A percentile compares a stretch with the other conserved stretches of the same genome.
These are phyloP conservation scores for Golovinomyces cichoracearum DNA, from an alignment of 2,329 filamentous ascomycete genomes.

Conservation along the genomic window DNA sequence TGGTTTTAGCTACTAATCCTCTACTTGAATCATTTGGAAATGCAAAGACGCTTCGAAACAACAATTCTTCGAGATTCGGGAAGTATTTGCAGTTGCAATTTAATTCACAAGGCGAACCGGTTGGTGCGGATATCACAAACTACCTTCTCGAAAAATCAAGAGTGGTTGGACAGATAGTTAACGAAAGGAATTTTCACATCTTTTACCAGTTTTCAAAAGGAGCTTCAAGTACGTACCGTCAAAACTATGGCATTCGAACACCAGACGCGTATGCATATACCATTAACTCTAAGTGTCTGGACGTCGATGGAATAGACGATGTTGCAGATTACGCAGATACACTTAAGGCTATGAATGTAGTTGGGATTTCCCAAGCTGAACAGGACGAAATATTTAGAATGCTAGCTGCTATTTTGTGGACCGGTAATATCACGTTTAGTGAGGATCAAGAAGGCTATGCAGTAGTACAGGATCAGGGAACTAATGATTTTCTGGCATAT, in stretches of 20 bases:
- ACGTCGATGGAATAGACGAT: constrained; percentile 87
- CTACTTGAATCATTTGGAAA: constrained; percentile 94
- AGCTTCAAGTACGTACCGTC: constrained; percentile 61
- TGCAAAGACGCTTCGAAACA: constrained; percentile 90
- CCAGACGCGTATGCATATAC: constrained; percentile 87
- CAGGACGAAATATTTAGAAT: constrained; percentile 95
- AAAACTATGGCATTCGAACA: constrained; percentile 71
- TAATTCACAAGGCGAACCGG: constrained; percentile 69
- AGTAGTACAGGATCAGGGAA: constrained; percentile 61
- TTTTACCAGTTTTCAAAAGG: constrained; percentile 98
- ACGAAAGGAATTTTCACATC: constrained; percentile 97
- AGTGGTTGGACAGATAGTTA: constrained; percentile 80
- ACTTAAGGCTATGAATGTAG: constrained; percentile 77
- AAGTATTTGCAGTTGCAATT: constrained; percentile 97
- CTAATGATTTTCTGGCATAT: constrained; percentile 86
- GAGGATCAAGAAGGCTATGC: constrained; percentile 83
- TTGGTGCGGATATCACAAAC: constrained; percentile 94
- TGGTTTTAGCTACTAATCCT: constrained; percentile 95
- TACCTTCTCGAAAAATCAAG: constrained; percentile 87
- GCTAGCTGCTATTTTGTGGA: constrained; percentile 74
- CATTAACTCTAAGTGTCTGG: constrained; percentile 76
- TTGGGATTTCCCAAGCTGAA: constrained; percentile 65
- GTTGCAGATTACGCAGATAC: constrained; percentile 71
- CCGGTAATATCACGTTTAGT: constrained; percentile 73
- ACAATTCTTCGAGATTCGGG: constrained; percentile 94